Evolutionary conservation across 1,139 yeast species (phyloP).

Genomic region (Geotrichum histeridarum): DNA sequence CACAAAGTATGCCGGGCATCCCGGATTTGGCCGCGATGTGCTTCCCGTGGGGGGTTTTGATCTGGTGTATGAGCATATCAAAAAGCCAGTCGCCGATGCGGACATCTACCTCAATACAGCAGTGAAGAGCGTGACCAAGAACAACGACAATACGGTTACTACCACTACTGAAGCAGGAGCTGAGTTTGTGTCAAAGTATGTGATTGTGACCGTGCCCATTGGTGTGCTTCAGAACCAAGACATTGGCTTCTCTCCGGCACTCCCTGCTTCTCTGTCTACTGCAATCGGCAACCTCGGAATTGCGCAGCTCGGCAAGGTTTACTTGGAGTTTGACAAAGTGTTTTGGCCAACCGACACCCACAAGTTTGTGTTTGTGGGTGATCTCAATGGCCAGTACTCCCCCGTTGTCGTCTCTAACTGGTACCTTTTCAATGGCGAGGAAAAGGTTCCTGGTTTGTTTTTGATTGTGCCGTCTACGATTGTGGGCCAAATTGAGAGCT

Average conservation of each 20-base stretch:
- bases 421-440: slow-evolving; percentile 33
- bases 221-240: slow-evolving; percentile 52
- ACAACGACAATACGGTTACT: slow-evolving; percentile 27
- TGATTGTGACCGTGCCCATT: slow-evolving; percentile 70
- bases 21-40: slow-evolving; percentile 83
- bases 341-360: slow-evolving; percentile 61
- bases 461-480: slow-evolving; percentile 43
- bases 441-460: slow-evolving; percentile 23
- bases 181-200: slow-evolving; percentile 44
- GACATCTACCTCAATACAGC: slow-evolving; percentile 44
- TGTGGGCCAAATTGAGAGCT: slow-evolving; percentile 46
- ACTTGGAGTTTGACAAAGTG: slow-evolving; percentile 63
- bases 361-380: slow-evolving; percentile 44
- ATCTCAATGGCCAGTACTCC: slow-evolving; percentile 33
- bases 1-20: slow-evolving; percentile 47
- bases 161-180: slow-evolving; percentile 33
- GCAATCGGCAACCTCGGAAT: slow-evolving; percentile 54
- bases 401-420: slow-evolving; percentile 51
- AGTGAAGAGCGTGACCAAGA: slow-evolving; percentile 42
- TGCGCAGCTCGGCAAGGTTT: slow-evolving; percentile 72
- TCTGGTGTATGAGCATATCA: slow-evolving; percentile 25
- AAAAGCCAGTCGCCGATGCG: slow-evolving; percentile 39
- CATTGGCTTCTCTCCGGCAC: slow-evolving; percentile 45
- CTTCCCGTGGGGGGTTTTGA: slow-evolving; percentile 74
- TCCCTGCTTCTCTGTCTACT: slow-evolving; percentile 33